Evolutionary conservation across 164 flowering plant genomes (phyloP).

Genomic region (Annona squamosa): DNA sequence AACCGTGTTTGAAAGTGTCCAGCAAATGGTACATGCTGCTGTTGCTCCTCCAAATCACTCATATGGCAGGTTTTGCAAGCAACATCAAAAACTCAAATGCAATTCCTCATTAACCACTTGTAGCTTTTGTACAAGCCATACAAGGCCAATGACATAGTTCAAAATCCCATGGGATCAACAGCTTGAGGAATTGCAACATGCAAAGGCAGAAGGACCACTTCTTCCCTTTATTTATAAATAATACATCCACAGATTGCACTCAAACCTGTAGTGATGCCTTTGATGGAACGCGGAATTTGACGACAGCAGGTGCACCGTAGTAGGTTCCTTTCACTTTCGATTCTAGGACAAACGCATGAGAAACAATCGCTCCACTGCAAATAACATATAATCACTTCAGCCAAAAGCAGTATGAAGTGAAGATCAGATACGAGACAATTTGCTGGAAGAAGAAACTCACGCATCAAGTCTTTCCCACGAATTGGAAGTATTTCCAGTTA

Average conservation of each 20-base stretch:
- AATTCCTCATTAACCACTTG: neutral
- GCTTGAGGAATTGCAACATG: neutral
- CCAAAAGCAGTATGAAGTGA: neutral
- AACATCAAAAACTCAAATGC: too few species aligned
- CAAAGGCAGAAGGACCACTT: neutral
- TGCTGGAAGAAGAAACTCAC: constrained; percentile 38
- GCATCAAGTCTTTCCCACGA: constrained; percentile 94
- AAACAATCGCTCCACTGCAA: constrained; percentile 63
- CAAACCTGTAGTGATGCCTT: constrained; percentile 74
- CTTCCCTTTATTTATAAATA: neutral
- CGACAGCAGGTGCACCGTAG: constrained; percentile 66
- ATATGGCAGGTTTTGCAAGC: neutral
- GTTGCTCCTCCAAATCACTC: neutral
- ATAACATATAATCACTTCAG: neutral
- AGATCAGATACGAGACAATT: neutral
- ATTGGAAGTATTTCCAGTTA: constrained; percentile 64
- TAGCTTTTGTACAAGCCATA: neutral
- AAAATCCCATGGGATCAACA: neutral
- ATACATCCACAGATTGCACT: neutral
- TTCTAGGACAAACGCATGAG: constrained; percentile 80
- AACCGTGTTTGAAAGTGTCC: neutral
- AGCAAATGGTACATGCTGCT: neutral
- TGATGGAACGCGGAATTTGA: constrained; percentile 80
- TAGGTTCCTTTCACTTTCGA: constrained; percentile 55
- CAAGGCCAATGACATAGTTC: neutral